Percentiles rank a stretch among this genome's conserved stretches.
These are phyloP conservation scores for Bruguiera sexangula DNA, from an alignment of 345 rosid genomes.

Conservation along the genomic window DNA sequence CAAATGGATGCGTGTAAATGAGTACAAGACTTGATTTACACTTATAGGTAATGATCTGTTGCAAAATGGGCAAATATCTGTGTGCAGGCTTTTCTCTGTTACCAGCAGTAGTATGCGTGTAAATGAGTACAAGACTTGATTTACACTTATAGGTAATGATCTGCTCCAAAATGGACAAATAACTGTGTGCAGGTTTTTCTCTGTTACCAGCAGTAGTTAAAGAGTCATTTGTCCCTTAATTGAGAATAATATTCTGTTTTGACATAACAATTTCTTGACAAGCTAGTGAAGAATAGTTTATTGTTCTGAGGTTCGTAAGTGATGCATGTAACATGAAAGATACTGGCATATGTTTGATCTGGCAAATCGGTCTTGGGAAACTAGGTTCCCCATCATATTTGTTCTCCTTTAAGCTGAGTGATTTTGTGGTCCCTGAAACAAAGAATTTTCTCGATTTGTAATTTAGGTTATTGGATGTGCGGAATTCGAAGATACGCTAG, in stretches of 20 bases:
- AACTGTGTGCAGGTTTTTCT: background rate
- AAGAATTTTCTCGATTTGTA: too few relatives aligned
- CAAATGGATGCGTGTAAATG: constrained; percentile 83
- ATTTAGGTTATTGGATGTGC: too few relatives aligned
- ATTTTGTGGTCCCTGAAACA: too few relatives aligned
- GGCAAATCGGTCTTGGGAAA: too few relatives aligned
- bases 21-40: constrained; percentile 49
- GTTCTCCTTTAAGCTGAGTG: background rate
- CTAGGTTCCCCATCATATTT: too few relatives aligned
- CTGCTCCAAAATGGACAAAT: background rate
- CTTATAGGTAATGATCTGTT: constrained; percentile 28
- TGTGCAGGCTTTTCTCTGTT: background rate
- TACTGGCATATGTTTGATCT: background rate
- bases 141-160: constrained; percentile 29
- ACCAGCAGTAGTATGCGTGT: constrained; percentile 41
- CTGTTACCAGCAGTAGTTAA: background rate
- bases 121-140: constrained; percentile 60
- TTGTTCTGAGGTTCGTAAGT: background rate
- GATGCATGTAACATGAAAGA: too few relatives aligned
- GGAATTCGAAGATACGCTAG: too few relatives aligned
- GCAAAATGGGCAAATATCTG: background rate
- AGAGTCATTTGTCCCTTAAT: too few relatives aligned
- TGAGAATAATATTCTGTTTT: background rate
- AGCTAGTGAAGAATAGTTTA: background rate
- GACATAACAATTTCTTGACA: background rate